A percentile compares a stretch with the other conserved stretches of the same genome.
These are phyloP conservation scores for Coccomyxa sp. DNA, from an alignment of 139 green algal genomes.

Conservation along the genomic window DNA sequence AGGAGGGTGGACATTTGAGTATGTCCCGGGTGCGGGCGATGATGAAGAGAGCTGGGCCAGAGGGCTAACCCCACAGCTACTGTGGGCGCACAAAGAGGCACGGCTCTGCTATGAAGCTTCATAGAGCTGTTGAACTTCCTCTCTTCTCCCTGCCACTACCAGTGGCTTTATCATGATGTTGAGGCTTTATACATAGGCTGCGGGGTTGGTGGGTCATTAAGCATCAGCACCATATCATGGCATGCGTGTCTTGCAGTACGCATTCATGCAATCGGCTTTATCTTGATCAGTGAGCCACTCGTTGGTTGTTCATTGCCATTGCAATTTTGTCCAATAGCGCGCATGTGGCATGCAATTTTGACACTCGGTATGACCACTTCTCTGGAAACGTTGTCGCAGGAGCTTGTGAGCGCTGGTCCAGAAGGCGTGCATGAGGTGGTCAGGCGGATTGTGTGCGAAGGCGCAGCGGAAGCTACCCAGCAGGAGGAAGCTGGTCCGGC, in stretches of 20 bases:
- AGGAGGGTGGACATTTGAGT: conserved; percentile 33
- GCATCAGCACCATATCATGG: neutral
- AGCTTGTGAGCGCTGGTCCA: conserved; percentile 52
- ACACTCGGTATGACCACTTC: neutral
- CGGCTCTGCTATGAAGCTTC: neutral
- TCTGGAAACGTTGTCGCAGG: neutral
- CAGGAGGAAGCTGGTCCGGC: neutral
- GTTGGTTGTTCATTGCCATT: too few species aligned
- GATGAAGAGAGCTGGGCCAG: conserved; percentile 93
- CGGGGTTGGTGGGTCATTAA: neutral
- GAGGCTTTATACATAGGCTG: neutral
- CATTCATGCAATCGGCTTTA: neutral
- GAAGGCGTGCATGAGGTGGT: conserved; percentile 31
- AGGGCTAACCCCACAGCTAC: conserved; percentile 70
- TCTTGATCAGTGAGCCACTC: too few species aligned
- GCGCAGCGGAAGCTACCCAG: neutral
- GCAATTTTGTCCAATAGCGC: too few species aligned
- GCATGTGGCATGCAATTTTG: too few species aligned
- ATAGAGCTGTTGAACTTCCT: neutral
- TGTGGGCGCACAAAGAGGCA: conserved; percentile 61
- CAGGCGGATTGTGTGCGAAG: conserved; percentile 32
- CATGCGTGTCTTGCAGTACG: neutral
- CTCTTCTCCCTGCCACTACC: too few species aligned
- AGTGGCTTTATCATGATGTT: too few species aligned
- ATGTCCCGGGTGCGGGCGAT: conserved; percentile 87